Percentiles rank a stretch among this genome's conserved stretches.
phyloP scores from a whole-genome alignment of 2,329 filamentous ascomycete species.

The Botrytis fragariae region DNA sequence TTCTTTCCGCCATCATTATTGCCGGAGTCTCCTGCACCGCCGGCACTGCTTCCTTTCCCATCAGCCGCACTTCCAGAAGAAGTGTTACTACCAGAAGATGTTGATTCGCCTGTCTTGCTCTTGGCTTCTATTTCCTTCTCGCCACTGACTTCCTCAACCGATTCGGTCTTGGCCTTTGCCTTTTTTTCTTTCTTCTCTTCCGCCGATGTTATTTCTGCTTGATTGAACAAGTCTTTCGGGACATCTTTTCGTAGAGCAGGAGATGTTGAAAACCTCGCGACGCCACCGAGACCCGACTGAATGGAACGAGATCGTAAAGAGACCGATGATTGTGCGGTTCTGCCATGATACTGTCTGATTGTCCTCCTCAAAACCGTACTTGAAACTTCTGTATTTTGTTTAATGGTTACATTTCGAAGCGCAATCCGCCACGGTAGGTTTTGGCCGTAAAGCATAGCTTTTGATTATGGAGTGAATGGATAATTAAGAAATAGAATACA shows the following conservation, averaged over 20 bases:
- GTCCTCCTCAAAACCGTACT: conserved; percentile 30
- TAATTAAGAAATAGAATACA: conserved; percentile 7
- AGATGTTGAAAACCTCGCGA: conserved; percentile 47
- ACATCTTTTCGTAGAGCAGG: conserved; percentile 50
- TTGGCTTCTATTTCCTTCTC: conserved; percentile 45
- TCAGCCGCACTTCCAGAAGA: conserved; percentile 34
- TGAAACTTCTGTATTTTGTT: conserved; percentile 24
- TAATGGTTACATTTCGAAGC: conserved; percentile 36
- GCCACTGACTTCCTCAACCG: conserved; percentile 42
- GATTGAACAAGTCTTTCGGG: conserved; percentile 40
- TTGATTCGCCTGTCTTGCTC: conserved; percentile 31
- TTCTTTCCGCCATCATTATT: conserved; percentile 64
- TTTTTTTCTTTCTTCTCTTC: conserved; percentile 40
- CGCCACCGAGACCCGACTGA: conserved; percentile 42
- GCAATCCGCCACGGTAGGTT: conserved; percentile 64
- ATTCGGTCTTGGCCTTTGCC: conserved; percentile 37
- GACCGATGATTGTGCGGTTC: conserved; percentile 60
- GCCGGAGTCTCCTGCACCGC: conserved; percentile 34
- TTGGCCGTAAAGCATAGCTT: conserved; percentile 60
- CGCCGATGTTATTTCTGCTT: conserved; percentile 43
- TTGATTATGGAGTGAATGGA: conserved; percentile 5
- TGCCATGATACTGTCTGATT: conserved; percentile 40
- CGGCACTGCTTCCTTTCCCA: conserved; percentile 34
- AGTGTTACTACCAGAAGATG: conserved; percentile 29
- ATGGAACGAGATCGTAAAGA: conserved; percentile 61